Conservation (phyloP, 2,329 filamentous ascomycete genomes). For the Nothophoma quercina region DNA sequence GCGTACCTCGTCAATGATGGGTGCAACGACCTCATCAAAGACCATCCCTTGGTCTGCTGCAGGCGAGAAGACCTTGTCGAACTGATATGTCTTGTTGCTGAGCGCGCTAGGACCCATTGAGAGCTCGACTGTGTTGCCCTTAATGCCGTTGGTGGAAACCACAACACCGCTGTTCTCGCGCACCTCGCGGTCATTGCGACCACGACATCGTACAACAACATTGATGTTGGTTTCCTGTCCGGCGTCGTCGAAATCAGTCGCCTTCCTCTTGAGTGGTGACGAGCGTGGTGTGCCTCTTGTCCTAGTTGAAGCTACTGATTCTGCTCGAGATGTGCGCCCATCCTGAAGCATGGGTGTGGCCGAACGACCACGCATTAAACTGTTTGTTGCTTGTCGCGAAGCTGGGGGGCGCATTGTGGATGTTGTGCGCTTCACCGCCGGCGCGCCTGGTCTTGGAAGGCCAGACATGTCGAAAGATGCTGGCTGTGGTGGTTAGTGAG, state of each 20-base stretch:
- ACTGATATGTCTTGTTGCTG: slow-evolving; percentile 95
- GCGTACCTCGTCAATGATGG: slow-evolving; percentile 86
- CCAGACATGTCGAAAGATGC: slow-evolving; percentile 58
- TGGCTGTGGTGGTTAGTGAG: slow-evolving; percentile 21
- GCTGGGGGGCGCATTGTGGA: slow-evolving; percentile 62
- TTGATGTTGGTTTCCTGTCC: slow-evolving; percentile 94
- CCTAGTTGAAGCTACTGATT: slow-evolving; percentile 68
- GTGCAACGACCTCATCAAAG: slow-evolving; percentile 93
- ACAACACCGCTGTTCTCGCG: slow-evolving; percentile 95
- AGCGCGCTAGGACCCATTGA: slow-evolving; percentile 92
- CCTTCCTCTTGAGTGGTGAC: slow-evolving; percentile 78
- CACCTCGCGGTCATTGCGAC: slow-evolving; percentile 90
- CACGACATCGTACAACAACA: slow-evolving; percentile 93
- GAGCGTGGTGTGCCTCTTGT: slow-evolving; percentile 46
- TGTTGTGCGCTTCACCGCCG: slow-evolving; percentile 56
- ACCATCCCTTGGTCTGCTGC: slow-evolving; percentile 93
- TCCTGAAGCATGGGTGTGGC: slow-evolving; percentile 54
- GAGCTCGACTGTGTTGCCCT: slow-evolving; percentile 82
- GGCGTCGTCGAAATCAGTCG: slow-evolving; percentile 79
- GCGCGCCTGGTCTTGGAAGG: slow-evolving; percentile 60
- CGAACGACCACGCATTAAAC: slow-evolving; percentile 58
- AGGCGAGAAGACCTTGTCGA: slow-evolving; percentile 95
- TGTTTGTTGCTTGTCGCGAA: slow-evolving; percentile 57
- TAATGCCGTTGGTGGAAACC: slow-evolving; percentile 85
- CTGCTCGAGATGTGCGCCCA: slow-evolving; percentile 72